phyloP scores from a whole-genome alignment of 306 rosid genomes.

The Cucumis melo region DNA sequence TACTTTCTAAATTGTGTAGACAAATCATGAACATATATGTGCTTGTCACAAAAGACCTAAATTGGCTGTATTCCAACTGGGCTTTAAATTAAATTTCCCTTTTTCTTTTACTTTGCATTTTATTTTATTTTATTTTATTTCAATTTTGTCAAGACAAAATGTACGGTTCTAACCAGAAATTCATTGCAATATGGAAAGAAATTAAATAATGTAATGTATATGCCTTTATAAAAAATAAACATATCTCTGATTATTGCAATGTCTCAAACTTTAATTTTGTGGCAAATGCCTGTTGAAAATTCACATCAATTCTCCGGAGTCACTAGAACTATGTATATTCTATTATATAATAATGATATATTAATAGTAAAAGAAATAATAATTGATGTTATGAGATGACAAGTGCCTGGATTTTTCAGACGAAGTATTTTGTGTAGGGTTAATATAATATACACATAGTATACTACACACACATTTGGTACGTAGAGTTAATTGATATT shows the following conservation, averaged over 20 bases:
- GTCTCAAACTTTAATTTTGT: not conserved
- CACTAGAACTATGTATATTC: not conserved
- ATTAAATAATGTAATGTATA: no score
- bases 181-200: not conserved
- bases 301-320: not conserved
- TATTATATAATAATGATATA: no score
- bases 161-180: not conserved
- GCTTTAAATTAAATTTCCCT: not conserved
- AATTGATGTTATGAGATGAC: not conserved
- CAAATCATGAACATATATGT: not conserved
- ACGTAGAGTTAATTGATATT: no score
- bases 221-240: not conserved
- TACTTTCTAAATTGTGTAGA: not conserved
- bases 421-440: not conserved
- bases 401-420: not conserved
- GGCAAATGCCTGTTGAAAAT: not conserved
- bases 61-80: not conserved
- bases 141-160: not conserved
- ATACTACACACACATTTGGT: no score
- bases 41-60: not conserved
- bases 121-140: no score
- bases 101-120: not conserved
- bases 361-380: not conserved
- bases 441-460: no score
- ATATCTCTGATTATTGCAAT: not conserved